Percentiles rank a stretch among this genome's conserved stretches.
These are phyloP conservation scores for Nakaseomyces glabratus DNA, from an alignment of 1,139 yeast genomes.

Conservation along the genomic window DNA sequence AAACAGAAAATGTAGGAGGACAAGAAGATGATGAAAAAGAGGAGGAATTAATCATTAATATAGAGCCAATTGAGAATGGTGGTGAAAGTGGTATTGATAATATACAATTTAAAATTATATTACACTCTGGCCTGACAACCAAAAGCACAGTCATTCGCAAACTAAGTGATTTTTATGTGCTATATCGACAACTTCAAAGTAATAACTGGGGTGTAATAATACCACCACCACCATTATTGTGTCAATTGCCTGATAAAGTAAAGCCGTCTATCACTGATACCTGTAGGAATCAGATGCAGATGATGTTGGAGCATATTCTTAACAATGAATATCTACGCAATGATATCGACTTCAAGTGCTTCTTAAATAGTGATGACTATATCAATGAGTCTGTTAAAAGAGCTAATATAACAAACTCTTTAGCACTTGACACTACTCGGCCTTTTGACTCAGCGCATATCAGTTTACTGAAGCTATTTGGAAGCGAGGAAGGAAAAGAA, in stretches of 20 bases:
- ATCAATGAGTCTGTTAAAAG: constrained; percentile 47
- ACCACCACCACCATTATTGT: constrained; percentile 72
- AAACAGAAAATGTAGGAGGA: no score
- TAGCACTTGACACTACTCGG: constrained; percentile 36
- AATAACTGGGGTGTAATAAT: constrained; percentile 79
- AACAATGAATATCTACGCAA: constrained; percentile 43
- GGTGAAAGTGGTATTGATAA: no score
- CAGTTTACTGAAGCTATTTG: constrained; percentile 13
- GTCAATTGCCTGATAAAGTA: constrained; percentile 73
- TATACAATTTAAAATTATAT: no score
- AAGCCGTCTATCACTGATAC: constrained; percentile 42
- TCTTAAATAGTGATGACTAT: constrained; percentile 38
- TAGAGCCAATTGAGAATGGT: no score
- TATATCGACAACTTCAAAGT: constrained; percentile 69
- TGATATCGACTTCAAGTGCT: constrained; percentile 65
- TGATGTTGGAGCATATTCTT: constrained; percentile 67
- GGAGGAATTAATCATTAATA: no score
- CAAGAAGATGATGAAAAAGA: no score
- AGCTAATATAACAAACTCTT: constrained; percentile 44
- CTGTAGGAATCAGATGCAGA: constrained; percentile 67
- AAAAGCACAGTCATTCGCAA: constrained; percentile 1
- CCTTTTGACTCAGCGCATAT: constrained; percentile 32
- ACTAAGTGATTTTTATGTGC: constrained; percentile 59
- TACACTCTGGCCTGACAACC: no score
- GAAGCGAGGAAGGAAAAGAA: constrained; percentile 10